Evolutionary conservation across 1,284 basidiomycete genomes (phyloP), one percentile per base, ranked within the genome.

Genomic region (Ganoderma meredithae): DNA sequence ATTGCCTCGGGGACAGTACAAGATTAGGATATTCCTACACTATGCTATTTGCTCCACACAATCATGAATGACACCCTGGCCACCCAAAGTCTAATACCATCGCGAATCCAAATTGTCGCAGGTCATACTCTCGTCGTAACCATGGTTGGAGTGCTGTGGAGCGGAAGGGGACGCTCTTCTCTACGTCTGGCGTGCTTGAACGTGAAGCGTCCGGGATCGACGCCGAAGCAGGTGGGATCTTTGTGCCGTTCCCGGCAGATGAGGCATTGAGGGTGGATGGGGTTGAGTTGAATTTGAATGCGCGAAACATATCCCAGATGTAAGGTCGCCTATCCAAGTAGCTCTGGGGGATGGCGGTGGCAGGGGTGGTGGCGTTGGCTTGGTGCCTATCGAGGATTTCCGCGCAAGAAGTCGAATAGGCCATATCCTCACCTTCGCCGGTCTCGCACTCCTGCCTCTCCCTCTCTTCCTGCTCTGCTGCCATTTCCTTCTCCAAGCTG

Each of bases 61-160:
- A 36, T 66, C 66, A 68, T 63, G 61, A 64, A 58, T 64, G 67
- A 10, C 62, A 71, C 44, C 74, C 70, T 39, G 85, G 83, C 90
- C 91, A 93, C 55, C 88, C 83, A 76, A 93, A 88, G 76, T 94
- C 93, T 60, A 94, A 65, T 31, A 93, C 81, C 68, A 94, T 80
- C 49, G 87, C 88, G 55, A 94, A 81, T 10, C 93, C 93, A 77
- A 90, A 88, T n/a, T 85, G 83, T 40, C 87, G 85, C 70, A 94
- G 78, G 75, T 94, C 91, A 73, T 92, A 89, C 76, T 91, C 87
- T 70, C 81, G 82, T 19, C 86, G 86, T 6, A 85, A 71, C 66
- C 82, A 72, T 1, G 81, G 77, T 60, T 60, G 36, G n/a, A 39
- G 33, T n/a, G 55, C 19, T 12, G 33, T n/a, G 19, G 55, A 22